Base-by-base conservation (phyloP, 2,329 filamentous ascomycete genomes). In the Tolypocladium endophyticum region DNA sequence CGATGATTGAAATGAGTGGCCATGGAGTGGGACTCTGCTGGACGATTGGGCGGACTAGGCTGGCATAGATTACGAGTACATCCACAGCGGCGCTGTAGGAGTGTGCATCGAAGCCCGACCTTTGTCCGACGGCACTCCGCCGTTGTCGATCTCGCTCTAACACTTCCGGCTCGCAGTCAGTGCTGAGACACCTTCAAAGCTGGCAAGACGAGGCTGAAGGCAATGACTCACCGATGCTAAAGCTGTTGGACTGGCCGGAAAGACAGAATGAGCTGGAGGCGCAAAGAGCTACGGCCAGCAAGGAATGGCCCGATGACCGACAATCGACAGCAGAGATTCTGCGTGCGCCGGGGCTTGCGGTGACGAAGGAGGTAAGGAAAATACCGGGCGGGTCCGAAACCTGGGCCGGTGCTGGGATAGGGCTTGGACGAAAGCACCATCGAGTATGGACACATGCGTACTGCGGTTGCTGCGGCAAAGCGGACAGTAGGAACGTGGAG, bases 1-100 rank as follows among this genome's bases (percentile, higher is more conserved):
- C 84, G 85, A 77, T 89, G 78, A 80, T 61, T 41, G 45, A 43
- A 50, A 47, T 23, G 36, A 62, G 45, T 28, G 8, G 50, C 12
- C 50, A 23, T 33, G 58, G 58, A 39, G 53, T 53, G 60, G 43
- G 52, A 39, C 30, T 39, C 18, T 14, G 59, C 30, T 58, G 60
- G 58, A 59, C 61, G n/a, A 59, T 55, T 60, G 60, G 59, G 58
- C 56, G 47, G 57, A 16, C 41, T 47, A 30, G 43, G 36, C 30
- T 35, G 56, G 23, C 18, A 45, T 16, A 38, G 53, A 57, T 61
- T 55, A 9, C 47, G 38, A 57, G 59, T 55, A 9, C 47, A 30
- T 25, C 55, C 47, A 55, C 28, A 38, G 60, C 47, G 55, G 55
- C 47, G 60, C 35, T 39, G 36, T 59, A 28, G 52, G 52, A 53